These are phyloP conservation scores for Quercus parvula DNA, from an alignment of 306 rosid genomes.

Conservation along the genomic window DNA sequence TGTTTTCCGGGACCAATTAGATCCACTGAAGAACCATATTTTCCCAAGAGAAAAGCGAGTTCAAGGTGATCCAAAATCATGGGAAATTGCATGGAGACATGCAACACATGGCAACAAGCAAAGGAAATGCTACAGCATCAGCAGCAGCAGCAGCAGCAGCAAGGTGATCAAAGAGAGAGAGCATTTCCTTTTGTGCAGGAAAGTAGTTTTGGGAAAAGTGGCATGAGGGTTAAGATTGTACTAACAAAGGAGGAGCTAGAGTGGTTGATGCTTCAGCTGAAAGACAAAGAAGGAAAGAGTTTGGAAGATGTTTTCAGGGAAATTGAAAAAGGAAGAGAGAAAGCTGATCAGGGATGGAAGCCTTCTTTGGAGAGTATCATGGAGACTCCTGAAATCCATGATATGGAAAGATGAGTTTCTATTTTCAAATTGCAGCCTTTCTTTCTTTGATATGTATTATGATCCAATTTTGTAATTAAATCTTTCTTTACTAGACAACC, in stretches of 20 bases:
- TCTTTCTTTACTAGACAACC: background rate
- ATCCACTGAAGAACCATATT: background rate
- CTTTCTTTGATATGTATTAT: slow-evolving; percentile 16
- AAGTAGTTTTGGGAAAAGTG: slow-evolving; percentile 12
- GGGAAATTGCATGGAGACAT: slow-evolving; percentile 80
- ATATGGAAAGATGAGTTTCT: slow-evolving; percentile 33
- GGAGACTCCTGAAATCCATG: slow-evolving; percentile 66
- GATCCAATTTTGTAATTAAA: slow-evolving; percentile 31
- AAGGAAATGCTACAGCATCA: slow-evolving; percentile 17
- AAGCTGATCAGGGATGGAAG: slow-evolving; percentile 50
- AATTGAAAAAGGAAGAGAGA: slow-evolving; percentile 51
- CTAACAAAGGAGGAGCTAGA: slow-evolving; percentile 69
- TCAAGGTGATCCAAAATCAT: slow-evolving; percentile 17
- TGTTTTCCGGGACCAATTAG: background rate
- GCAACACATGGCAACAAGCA: slow-evolving; percentile 10
- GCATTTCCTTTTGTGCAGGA: slow-evolving; percentile 13
- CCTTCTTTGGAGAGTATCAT: slow-evolving; percentile 78
- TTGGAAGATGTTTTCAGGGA: slow-evolving; percentile 53
- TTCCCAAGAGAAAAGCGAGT: too few relatives aligned
- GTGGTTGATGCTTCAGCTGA: slow-evolving; percentile 61
- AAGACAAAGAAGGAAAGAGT: slow-evolving; percentile 40
- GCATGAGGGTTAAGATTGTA: slow-evolving; percentile 62
- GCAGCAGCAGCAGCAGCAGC: background rate
- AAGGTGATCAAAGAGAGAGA: background rate
- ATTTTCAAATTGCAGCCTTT: background rate